A percentile compares a stretch with the other conserved stretches of the same genome.
Evolutionary conservation across 495 filamentous ascomycete species (phyloP).

Genomic region (Penicillium mononematosum): DNA sequence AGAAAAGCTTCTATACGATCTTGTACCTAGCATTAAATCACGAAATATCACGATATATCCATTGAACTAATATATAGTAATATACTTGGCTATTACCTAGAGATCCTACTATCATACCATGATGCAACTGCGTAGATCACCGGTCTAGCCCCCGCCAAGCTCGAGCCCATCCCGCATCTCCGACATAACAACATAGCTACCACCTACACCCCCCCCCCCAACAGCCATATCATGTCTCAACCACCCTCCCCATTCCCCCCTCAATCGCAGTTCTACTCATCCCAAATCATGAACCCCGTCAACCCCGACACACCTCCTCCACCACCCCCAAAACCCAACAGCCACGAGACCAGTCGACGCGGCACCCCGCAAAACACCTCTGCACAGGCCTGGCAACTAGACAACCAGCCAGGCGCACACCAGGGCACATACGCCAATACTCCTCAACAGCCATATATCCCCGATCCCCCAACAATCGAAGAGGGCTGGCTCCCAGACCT

Average conservation of each 20-base stretch:
- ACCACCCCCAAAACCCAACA: slow-evolving; percentile 70
- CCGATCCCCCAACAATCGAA: slow-evolving; percentile 40
- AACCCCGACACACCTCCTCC: slow-evolving; percentile 60
- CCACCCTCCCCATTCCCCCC: slow-evolving; percentile 24
- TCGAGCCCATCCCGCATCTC: slow-evolving; percentile 14
- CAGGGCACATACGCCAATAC: slow-evolving; percentile 20
- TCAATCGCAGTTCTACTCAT: slow-evolving; percentile 25
- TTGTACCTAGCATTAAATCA: slow-evolving; percentile 6
- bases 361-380: slow-evolving; percentile 54
- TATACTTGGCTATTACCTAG: background rate
- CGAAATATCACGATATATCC: background rate
- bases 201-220: background rate
- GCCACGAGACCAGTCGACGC: slow-evolving; percentile 66
- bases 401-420: slow-evolving; percentile 22
- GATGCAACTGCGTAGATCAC: background rate
- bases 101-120: background rate
- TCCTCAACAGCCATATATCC: slow-evolving; percentile 18
- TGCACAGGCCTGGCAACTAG: slow-evolving; percentile 22
- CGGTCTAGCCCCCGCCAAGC: slow-evolving; percentile 16
- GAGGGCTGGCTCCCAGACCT: slow-evolving; percentile 66
- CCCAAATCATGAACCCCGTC: slow-evolving; percentile 25
- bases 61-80: background rate
- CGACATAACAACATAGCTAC: slow-evolving; percentile 8
- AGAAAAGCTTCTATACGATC: background rate
- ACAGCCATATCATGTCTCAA: slow-evolving; percentile 33